phyloP scores from a whole-genome alignment of 2,329 filamentous ascomycete genomes.

The Cordyceps javanica region DNA sequence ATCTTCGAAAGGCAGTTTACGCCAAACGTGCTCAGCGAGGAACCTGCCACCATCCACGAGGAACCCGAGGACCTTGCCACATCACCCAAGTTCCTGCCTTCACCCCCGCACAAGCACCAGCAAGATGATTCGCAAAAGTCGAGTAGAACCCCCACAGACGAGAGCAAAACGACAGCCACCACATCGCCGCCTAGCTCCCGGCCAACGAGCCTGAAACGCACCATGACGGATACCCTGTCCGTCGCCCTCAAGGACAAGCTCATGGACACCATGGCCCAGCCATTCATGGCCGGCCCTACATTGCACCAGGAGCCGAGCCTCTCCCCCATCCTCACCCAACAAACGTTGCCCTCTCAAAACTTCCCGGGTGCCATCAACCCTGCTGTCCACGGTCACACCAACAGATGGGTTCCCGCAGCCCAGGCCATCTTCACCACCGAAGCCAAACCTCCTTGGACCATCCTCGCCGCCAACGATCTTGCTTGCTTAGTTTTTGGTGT shows the following conservation, averaged over 20 bases:
- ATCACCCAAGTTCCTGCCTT: slow-evolving; percentile 16
- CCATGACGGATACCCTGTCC: slow-evolving; percentile 76
- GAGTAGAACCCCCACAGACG: slow-evolving; percentile 49
- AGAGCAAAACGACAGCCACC: slow-evolving; percentile 43
- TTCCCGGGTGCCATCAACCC: slow-evolving; percentile 47
- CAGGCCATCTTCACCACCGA: slow-evolving; percentile 99
- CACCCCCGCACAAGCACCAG: slow-evolving; percentile 18
- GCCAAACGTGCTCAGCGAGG: slow-evolving; percentile 45
- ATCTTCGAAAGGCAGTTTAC: slow-evolving; percentile 80
- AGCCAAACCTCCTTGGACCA: slow-evolving; percentile 84
- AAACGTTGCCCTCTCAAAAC: slow-evolving; percentile 33
- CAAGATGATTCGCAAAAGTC: slow-evolving; percentile 39
- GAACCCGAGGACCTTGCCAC: slow-evolving; percentile 16
- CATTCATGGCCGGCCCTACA: slow-evolving; percentile 53
- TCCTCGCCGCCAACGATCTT: slow-evolving; percentile 90
- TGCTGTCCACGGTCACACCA: slow-evolving; percentile 78
- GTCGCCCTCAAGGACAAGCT: slow-evolving; percentile 74
- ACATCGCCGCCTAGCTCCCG: slow-evolving; percentile 50
- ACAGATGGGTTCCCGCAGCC: slow-evolving; percentile 81
- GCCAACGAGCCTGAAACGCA: slow-evolving; percentile 70
- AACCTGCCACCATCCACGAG: slow-evolving; percentile 28
- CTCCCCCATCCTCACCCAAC: slow-evolving; percentile 38
- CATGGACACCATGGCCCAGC: slow-evolving; percentile 77
- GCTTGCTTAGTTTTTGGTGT: slow-evolving; percentile 99
- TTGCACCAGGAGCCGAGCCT: slow-evolving; percentile 30